Conservation (phyloP, 2,329 filamentous ascomycete species). For the Ophiostoma perfectum region DNA sequence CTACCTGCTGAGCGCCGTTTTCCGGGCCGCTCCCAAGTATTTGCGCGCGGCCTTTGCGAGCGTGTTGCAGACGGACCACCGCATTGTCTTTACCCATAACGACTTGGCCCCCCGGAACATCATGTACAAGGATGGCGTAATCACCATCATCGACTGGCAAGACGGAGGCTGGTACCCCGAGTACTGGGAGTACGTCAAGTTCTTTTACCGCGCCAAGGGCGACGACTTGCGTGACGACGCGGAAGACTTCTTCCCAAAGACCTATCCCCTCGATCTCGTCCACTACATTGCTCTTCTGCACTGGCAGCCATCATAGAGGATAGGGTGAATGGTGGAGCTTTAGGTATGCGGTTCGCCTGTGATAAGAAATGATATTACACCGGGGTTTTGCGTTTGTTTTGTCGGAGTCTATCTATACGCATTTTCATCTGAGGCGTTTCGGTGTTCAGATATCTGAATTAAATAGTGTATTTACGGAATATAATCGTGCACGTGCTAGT, state of each 20-base stretch:
- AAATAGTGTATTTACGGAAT: not conserved
- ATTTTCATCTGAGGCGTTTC: no score
- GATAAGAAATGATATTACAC: no score
- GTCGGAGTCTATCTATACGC: no score
- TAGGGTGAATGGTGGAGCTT: no score
- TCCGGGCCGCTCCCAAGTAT: not conserved
- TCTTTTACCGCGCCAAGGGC: not conserved
- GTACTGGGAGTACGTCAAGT: not conserved
- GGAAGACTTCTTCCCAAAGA: not conserved
- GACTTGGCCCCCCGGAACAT: not conserved
- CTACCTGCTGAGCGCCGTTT: not conserved
- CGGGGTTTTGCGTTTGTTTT: no score
- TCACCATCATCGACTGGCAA: constrained; percentile 2
- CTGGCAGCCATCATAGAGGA: not conserved
- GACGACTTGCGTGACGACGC: not conserved
- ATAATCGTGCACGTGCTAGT: not conserved
- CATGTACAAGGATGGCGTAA: not conserved
- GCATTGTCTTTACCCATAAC: not conserved
- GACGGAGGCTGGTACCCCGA: not conserved
- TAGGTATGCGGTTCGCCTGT: no score
- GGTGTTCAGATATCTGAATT: no score
- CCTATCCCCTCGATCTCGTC: not conserved
- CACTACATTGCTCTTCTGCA: not conserved
- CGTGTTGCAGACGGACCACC: not conserved
- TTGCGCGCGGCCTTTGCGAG: not conserved